These are phyloP conservation scores for Ambrosia hybrid DNA, from an alignment of 140 eudicot species.

Conservation along the genomic window DNA sequence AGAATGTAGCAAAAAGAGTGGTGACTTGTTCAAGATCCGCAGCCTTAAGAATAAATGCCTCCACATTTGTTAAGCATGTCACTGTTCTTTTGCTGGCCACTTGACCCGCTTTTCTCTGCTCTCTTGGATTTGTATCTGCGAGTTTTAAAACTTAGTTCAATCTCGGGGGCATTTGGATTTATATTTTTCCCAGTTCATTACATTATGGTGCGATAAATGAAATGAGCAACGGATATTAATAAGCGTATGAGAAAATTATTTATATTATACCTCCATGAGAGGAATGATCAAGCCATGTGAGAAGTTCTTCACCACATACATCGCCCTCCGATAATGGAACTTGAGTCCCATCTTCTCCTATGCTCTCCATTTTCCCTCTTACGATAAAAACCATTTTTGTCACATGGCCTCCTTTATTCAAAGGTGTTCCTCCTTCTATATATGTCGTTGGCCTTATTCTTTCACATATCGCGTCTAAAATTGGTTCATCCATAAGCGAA, in stretches of 20 bases:
- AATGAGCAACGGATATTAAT: no score
- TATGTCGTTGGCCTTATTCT: constrained; percentile 71
- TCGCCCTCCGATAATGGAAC: constrained; percentile 60
- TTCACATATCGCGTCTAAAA: constrained; percentile 18
- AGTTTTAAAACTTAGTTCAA: not conserved
- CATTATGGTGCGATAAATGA: no score
- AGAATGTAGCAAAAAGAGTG: constrained; percentile 50
- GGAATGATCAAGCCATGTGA: constrained; percentile 75
- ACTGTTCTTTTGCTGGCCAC: constrained; percentile 66
- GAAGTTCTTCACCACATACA: constrained; percentile 28
- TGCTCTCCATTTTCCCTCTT: constrained; percentile 72
- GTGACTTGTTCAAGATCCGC: constrained; percentile 74
- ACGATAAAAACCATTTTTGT: constrained; percentile 86
- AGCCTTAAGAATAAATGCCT: constrained; percentile 63
- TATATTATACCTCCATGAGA: constrained; percentile 55
- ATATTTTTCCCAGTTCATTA: not conserved
- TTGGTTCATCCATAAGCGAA: constrained; percentile 64
- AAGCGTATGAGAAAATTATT: no score
- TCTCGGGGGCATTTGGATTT: not conserved
- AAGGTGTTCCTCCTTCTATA: constrained; percentile 58
- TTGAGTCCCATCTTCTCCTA: constrained; percentile 53
- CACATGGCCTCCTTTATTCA: constrained; percentile 48
- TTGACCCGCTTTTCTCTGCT: constrained; percentile 42
- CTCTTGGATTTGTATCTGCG: constrained; percentile 55
- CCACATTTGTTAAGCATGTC: constrained; percentile 60